Base-by-base conservation (phyloP, 345 rosid species). In the Corymbia maculata region DNA sequence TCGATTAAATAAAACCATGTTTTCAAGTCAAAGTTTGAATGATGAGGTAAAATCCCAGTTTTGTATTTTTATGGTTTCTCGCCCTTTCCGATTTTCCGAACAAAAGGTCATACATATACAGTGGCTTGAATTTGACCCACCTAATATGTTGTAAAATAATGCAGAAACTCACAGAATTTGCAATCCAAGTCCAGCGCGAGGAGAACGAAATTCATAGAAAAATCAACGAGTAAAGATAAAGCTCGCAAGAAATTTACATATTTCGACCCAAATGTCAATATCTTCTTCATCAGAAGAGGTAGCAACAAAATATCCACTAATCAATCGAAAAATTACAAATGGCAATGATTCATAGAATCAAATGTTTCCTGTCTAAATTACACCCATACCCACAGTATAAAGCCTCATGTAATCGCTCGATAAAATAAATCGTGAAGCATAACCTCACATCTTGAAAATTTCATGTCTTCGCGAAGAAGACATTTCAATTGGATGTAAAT, bases 181-280 rank as follows among this genome's bases (percentile, higher is more conserved):
- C 80, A 17, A 70, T 36, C 45, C 22, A 36, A 17, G 22, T 32
- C 47, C 17, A 70, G 80, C 47, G 4, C 2, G 13, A 70, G 6
- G 45, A 17, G 47, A 36, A 17, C 12, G 13, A 17, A 17, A 17
- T 70, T 36, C 21, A 57, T 22, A 57, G 64, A 9, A 6, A 57
- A 22, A 57, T 57, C 12, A 22, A 57, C n/a, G 24, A 9, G 0
- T 57, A 57, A 9, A 2, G 13, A 57, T 57, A 22, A 57, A 57
- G 12, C n/a, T 22, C 5, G 6, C 5, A 0, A 3, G 13, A 8
- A 57, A 57, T 57, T 57, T 57, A 22, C 5, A 1, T 22, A 3
- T 1, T 57, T 9, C 2, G 6, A 9, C 24, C 13, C 64, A 3
- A 21, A 15, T 53, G 10, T 53, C 26, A 9, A 57, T 22, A 57